Evolutionary conservation across 2,329 filamentous ascomycete species (phyloP), one percentile per base, ranked within the genome.

Genomic region (Beauveria sp.): DNA sequence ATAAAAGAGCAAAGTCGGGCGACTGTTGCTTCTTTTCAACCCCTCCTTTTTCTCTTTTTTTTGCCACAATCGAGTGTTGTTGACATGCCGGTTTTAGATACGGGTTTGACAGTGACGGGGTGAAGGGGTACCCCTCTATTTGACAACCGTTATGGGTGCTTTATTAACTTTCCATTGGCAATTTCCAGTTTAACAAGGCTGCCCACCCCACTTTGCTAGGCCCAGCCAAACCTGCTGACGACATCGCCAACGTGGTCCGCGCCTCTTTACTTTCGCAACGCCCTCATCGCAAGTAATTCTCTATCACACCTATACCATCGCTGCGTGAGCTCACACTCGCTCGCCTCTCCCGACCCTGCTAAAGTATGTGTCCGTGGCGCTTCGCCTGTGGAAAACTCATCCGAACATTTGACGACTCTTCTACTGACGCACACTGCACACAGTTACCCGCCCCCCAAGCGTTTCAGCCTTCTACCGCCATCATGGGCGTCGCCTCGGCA

Each of bases 401-500:
- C 34, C 34, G 34, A 16, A 16, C 34, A 37, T 6, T 37, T 5
- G 12, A 37, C 34, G 16, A 37, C 2, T 37, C 34, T 30, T 24
- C n/a, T 40, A 40, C 20, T 48, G 43, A 56, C 43, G n/a, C 44
- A 14, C 34, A 7, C 41, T 20, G 41, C 24, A 20, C 18, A 26
- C 8, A 14, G 12, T 30, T 26, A 55, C n/a, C 28, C 26, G 58
- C 41, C 60, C 6, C 18, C n/a, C 28, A 28, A 18, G 44, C 56
- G 50, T 61, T 60, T 57, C 54, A 59, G 24, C 5, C 18, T 46
- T 52, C 10, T 64, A 64, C 64, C 63, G 67, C 59, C 68, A 77
- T 66, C 56, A 84, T 84, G 81, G 77, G 79, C 66, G 78, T 71
- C 63, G 72, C 70, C 41, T 80, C 80, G 18, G 76, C 78, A 28